Conservation (phyloP, 2,329 filamentous ascomycete genomes). For the Penicillium sp. region DNA sequence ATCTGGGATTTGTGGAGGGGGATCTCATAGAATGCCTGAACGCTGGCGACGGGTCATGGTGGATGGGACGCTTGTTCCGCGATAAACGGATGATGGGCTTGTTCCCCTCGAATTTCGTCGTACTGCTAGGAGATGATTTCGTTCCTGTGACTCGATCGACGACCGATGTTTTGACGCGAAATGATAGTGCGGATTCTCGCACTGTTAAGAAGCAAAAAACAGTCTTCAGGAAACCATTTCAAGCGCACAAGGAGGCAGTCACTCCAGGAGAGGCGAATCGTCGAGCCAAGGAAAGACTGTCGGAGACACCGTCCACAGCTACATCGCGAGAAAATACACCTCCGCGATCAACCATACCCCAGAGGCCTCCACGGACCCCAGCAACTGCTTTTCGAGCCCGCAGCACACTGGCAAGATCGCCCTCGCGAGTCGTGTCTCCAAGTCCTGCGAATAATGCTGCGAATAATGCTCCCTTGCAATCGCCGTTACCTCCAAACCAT, state of each 20-base stretch:
- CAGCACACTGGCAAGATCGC: slow-evolving; percentile 27
- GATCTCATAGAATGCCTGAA: slow-evolving; percentile 98
- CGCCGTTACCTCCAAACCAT: slow-evolving; percentile 2
- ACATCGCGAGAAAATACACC: slow-evolving; percentile 33
- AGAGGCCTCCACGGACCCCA: slow-evolving; percentile 29
- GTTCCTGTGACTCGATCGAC: slow-evolving; percentile 58
- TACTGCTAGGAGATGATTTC: slow-evolving; percentile 80
- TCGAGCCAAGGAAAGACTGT: slow-evolving; percentile 32
- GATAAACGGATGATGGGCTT: slow-evolving; percentile 87
- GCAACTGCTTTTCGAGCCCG: slow-evolving; percentile 37
- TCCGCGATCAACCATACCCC: slow-evolving; percentile 28
- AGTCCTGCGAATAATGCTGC: not conserved
- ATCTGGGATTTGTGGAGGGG: slow-evolving; percentile 94
- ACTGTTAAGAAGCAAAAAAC: slow-evolving; percentile 58
- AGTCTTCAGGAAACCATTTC: slow-evolving; percentile 60
- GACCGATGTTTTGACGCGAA: slow-evolving; percentile 44
- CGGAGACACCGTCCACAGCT: slow-evolving; percentile 32
- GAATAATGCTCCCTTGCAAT: not conserved
- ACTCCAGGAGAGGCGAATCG: slow-evolving; percentile 35
- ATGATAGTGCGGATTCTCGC: slow-evolving; percentile 32
- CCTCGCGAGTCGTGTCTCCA: slow-evolving; percentile 15
- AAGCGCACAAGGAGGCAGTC: slow-evolving; percentile 54
- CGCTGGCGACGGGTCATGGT: slow-evolving; percentile 96
- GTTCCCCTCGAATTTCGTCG: slow-evolving; percentile 97
- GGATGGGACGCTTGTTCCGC: slow-evolving; percentile 86